These are phyloP conservation scores for Inonotus obliquus DNA, from an alignment of 1,284 basidiomycete species.

Conservation along the genomic window DNA sequence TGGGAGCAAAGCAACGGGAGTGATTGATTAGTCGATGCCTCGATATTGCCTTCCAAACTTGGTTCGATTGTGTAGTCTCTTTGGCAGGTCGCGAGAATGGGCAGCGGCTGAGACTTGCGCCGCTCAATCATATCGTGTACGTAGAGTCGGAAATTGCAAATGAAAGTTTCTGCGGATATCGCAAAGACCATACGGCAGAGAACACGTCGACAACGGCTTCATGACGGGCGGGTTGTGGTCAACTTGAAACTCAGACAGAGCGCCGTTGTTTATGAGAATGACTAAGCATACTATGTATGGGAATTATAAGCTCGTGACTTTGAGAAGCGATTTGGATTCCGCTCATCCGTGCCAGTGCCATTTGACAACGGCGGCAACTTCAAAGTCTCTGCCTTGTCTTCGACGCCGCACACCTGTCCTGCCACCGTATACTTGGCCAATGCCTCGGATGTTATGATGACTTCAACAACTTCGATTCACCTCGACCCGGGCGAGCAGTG, in stretches of 20 bases:
- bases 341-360: neutral
- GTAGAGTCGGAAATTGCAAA: neutral
- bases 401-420: too few relatives aligned
- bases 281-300: neutral
- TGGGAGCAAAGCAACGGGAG: neutral
- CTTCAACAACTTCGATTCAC: conserved; percentile 9
- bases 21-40: neutral
- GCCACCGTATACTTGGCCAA: neutral
- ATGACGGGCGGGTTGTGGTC: neutral
- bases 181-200: neutral
- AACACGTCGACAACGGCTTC: neutral
- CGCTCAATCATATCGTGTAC: neutral
- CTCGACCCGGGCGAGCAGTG: conserved; percentile 14
- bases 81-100: neutral
- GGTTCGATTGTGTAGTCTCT: neutral
- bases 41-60: neutral
- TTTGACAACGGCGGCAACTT: neutral
- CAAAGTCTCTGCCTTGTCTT: neutral
- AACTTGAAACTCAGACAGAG: neutral
- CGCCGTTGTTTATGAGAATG: neutral
- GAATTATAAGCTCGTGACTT: neutral
- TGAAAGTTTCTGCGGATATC: neutral
- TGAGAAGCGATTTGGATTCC: neutral
- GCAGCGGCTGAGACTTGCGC: neutral
- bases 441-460: conserved; percentile 1